Evolutionary conservation across 345 rosid genomes (phyloP).

Genomic region (Sisymbrium altissimum): DNA sequence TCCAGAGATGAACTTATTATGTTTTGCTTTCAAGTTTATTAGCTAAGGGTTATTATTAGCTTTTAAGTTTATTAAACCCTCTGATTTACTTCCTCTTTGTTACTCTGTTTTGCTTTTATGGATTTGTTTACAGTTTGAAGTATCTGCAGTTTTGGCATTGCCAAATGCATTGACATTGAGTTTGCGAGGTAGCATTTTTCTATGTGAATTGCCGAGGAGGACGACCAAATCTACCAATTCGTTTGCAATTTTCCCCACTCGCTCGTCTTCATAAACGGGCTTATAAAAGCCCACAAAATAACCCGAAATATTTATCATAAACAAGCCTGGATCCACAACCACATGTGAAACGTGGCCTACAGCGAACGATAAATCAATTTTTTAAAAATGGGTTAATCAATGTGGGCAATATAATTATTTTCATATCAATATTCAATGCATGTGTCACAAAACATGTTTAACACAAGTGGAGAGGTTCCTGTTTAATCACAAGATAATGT

Average conservation of each 20-base stretch:
- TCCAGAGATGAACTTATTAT: slow-evolving; percentile 5
- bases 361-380: neutral
- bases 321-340: neutral
- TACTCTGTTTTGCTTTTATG: slow-evolving; percentile 17
- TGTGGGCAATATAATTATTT: too few relatives aligned
- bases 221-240: neutral
- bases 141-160: neutral
- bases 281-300: neutral
- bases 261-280: neutral
- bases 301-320: neutral
- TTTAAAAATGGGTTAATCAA: too few relatives aligned
- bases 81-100: neutral
- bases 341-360: neutral
- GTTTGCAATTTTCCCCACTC: too few relatives aligned
- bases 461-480: too few relatives aligned
- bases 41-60: neutral
- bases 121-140: neutral
- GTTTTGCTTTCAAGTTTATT: slow-evolving; percentile 1
- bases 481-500: too few relatives aligned
- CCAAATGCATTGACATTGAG: neutral
- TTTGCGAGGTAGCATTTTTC: neutral
- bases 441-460: neutral
- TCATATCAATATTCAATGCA: neutral
- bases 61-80: slow-evolving; percentile 13
- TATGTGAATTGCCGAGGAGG: neutral